These are phyloP conservation scores for Prunus campanulata DNA, from an alignment of 306 rosid genomes.

Conservation along the genomic window DNA sequence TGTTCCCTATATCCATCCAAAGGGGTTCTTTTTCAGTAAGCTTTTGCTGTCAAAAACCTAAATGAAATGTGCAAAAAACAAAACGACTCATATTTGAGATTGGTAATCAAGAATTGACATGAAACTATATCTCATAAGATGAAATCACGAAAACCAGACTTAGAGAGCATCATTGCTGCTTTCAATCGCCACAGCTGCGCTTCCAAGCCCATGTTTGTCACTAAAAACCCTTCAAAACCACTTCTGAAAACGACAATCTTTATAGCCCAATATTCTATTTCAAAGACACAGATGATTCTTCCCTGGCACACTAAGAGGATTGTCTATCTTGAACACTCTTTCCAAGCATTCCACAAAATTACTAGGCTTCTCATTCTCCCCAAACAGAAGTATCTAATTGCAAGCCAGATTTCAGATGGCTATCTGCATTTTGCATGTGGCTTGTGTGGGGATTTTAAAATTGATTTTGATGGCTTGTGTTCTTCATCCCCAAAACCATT, in stretches of 20 bases:
- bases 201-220: slow-evolving; percentile 2
- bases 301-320: neutral
- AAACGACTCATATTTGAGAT: slow-evolving; percentile 19
- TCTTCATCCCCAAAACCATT: slow-evolving; percentile 39
- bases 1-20: slow-evolving; percentile 6
- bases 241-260: neutral
- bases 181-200: neutral
- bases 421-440: slow-evolving; percentile 27
- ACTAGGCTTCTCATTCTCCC: slow-evolving; percentile 18
- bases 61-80: neutral
- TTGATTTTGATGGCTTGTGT: slow-evolving; percentile 33
- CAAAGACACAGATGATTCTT: neutral
- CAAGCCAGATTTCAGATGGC: slow-evolving; percentile 5
- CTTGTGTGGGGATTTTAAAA: slow-evolving; percentile 47
- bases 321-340: too few relatives aligned
- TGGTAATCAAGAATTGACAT: slow-evolving; percentile 18
- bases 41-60: slow-evolving; percentile 15
- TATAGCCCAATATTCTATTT: neutral
- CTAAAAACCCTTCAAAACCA: neutral
- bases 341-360: slow-evolving; percentile 20
- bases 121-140: slow-evolving; percentile 2
- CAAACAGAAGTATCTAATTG: neutral
- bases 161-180: slow-evolving; percentile 12
- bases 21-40: slow-evolving; percentile 21
- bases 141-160: slow-evolving; percentile 12